These are phyloP conservation scores for Vaccinium macrocarpon DNA, from an alignment of 148 eudicot genomes.

Conservation along the genomic window DNA sequence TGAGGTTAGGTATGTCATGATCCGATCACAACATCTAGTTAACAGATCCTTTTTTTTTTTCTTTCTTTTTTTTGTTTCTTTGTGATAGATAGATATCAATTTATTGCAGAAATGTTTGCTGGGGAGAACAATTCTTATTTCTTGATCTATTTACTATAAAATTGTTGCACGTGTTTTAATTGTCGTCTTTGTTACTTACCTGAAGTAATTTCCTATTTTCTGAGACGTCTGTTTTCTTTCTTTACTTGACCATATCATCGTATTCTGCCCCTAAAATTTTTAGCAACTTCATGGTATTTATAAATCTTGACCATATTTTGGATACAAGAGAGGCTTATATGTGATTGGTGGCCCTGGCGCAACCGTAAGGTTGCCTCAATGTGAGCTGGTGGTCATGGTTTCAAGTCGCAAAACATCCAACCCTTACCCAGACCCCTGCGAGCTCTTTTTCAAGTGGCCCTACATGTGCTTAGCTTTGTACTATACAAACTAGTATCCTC, in stretches of 20 bases:
- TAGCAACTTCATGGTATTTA: neutral
- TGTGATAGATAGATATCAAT: neutral
- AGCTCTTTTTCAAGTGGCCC: neutral
- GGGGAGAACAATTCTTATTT: neutral
- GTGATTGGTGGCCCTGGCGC: neutral
- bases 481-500: neutral
- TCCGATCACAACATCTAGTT: neutral
- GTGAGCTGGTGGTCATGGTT: neutral
- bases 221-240: neutral
- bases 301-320: neutral
- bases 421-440: neutral
- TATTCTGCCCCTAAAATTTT: neutral
- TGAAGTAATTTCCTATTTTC: neutral
- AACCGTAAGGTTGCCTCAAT: neutral
- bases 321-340: neutral
- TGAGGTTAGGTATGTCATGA: slow-evolving; percentile 24
- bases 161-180: neutral
- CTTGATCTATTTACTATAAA: neutral
- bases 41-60: neutral
- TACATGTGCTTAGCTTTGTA: neutral
- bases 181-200: neutral
- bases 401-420: neutral
- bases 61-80: neutral
- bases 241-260: neutral
- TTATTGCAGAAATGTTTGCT: neutral